phyloP scores from a whole-genome alignment of 768 basidiomycete species.

The Tulasnella sp. region DNA sequence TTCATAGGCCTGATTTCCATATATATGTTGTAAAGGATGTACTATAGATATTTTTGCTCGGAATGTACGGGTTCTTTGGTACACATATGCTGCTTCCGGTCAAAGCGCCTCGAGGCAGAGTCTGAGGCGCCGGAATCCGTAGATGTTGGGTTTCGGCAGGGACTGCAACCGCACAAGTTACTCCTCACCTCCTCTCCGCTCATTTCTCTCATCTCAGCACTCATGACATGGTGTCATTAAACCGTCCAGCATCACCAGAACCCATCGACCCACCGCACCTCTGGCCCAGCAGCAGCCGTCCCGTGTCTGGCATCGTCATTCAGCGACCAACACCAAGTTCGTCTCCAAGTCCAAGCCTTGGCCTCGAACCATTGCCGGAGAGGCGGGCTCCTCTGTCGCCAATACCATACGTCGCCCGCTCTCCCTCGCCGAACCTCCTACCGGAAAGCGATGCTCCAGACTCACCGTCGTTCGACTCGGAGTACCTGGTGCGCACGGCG shows the following conservation, averaged over 20 bases:
- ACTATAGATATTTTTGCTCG: background rate
- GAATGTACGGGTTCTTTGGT: background rate
- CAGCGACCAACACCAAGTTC: background rate
- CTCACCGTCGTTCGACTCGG: too few species aligned
- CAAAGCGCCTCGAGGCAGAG: background rate
- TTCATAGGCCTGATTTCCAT: background rate
- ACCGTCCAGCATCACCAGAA: slow-evolving; percentile 2
- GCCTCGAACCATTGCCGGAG: background rate
- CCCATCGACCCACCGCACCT: background rate
- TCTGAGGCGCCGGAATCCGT: background rate
- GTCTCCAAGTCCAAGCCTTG: slow-evolving; percentile 6
- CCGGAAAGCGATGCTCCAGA: too few species aligned
- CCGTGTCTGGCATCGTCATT: background rate
- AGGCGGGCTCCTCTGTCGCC: background rate
- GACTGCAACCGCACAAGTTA: background rate
- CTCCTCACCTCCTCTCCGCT: background rate
- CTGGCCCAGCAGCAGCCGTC: background rate
- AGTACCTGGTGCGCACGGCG: too few species aligned
- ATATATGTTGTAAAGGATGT: background rate
- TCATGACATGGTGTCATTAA: slow-evolving; percentile 6
- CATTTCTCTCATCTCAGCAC: slow-evolving; percentile 2
- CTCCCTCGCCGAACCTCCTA: too few species aligned
- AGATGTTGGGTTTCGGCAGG: background rate
- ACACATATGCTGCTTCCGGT: background rate
- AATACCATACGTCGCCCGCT: too few species aligned